Evolutionary conservation across 2,329 filamentous ascomycete species (phyloP), one percentile per base, ranked within the genome.

Genomic region (Cryphonectria nitschkei): DNA sequence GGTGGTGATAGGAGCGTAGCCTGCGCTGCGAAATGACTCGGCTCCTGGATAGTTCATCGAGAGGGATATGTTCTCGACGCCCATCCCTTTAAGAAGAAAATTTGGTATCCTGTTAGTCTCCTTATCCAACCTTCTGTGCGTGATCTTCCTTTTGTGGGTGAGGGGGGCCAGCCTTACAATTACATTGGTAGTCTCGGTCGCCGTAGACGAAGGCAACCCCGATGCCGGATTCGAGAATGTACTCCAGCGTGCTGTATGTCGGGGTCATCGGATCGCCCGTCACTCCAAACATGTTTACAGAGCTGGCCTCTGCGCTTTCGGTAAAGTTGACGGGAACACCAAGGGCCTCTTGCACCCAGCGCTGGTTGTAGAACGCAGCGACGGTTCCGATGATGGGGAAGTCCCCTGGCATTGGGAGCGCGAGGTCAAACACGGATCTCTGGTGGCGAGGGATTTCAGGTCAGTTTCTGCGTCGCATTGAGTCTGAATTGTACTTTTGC

Each of bases 301-400:
- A 34, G 22, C 62, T 62, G 16, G 70, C 7, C 3, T 60, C 19
- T 0, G 67, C 63, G 34, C 34, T 64, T 29, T 76, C 72, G 85
- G 86, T 86, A 79, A 83, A 89, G 76, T 89, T 89, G 50, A 88
- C 77, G 0, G 85, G 85, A 0, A 87, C 84, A 3, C 88, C 88
- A 1, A 90, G 82, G 0, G 83, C 84, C 11, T 79, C 76, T 75
- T 89, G 87, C 0, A 89, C 84, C 76, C 84, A 84, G 4, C 82
- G 78, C 67, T 86, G 84, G 74, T 86, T 88, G 54, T 90, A 80
- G 76, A 81, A 90, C 1, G 85, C 86, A 1, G 81, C 75, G 73
- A 82, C 84, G 76, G 84, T 88, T 14, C 80, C 77, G 26, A 34
- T 41, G 0, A 82, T 80, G 0, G 85, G 85, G 60, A 84, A 85